Percentiles rank a stretch among this genome's conserved stretches.
phyloP scores from a whole-genome alignment of 371 early-diverging fungal species.

The Racocetra persica region DNA sequence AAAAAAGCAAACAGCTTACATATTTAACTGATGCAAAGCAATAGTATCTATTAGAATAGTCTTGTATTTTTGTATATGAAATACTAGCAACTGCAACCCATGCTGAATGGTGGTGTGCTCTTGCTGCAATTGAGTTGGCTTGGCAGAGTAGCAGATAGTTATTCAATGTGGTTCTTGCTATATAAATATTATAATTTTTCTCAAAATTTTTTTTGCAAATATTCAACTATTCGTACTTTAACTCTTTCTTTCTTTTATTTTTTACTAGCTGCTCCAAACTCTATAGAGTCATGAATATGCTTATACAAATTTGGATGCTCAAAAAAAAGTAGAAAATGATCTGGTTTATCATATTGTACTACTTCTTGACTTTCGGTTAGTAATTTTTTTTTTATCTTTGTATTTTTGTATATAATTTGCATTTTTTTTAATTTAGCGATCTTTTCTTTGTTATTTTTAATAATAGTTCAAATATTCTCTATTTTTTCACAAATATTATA shows the following conservation, averaged over 20 bases:
- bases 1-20: background rate
- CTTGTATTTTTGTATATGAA: background rate
- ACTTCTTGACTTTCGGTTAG: slow-evolving; percentile 1
- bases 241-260: background rate
- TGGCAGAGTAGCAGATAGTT: background rate
- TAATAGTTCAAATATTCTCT: background rate
- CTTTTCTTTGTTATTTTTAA: background rate
- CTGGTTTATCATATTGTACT: background rate
- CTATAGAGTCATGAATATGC: background rate
- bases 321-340: background rate
- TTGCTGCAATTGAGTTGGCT: background rate
- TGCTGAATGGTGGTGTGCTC: background rate
- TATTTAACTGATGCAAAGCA: slow-evolving; percentile 12
- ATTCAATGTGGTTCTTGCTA: background rate
- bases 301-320: background rate
- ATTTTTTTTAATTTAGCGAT: background rate
- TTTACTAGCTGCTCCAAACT: background rate
- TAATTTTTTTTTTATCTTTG: background rate
- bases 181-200: background rate
- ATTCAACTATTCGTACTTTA: background rate
- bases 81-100: background rate
- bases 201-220: background rate
- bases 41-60: background rate
- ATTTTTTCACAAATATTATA: background rate
- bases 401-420: background rate